Evolutionary conservation across 164 flowering plant genomes (phyloP), one percentile per base, ranked within the genome.

Genomic region (Nymphaea colorata): DNA sequence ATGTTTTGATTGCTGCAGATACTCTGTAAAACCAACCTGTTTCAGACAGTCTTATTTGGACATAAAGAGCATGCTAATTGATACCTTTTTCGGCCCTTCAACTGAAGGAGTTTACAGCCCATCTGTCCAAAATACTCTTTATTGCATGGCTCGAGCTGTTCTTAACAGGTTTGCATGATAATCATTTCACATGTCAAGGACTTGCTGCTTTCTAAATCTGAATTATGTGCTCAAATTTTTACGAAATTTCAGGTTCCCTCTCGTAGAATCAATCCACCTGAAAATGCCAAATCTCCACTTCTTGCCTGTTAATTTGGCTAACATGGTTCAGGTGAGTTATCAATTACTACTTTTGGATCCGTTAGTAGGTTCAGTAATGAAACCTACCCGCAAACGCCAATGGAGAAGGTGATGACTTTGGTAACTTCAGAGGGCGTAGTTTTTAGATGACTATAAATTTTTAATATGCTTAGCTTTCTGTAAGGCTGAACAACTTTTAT

Each of bases 221-320:
- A 51, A 15, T 51, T 51, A 5, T 51, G 8, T 51, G 8, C 57
- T 51, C 14, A 51, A 51, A 10, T 8, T 51, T 51, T 51, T 51
- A 10, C 14, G 57, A 1, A 15, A 15, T 51, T 51, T 66, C 91
- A 92, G 99, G 81, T 86, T 85, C 73, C 83, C 78, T 66, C 93
- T 86, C 70, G 72, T 95, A 55, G 79, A 82, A 72, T 83, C 86
- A 2, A 71, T 95, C 74, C 77, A 82, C 42, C 82, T 95, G n/a
- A 85, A 81, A 75, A 92, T 95, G 99, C 99, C 99, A 66, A 95
- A 95, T 79, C 73, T 95, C 64, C 99, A 95, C 77, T 95, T 95
- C 79, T 72, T 95, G 64, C 99, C 99, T 5, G 90, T 92, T 65
- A 95, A 92, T 76, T 44, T 95, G 36, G 78, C 89, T 63, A 88